These are phyloP conservation scores for Metarhizium brunneum DNA, from an alignment of 2,329 filamentous ascomycete genomes.

Conservation along the genomic window DNA sequence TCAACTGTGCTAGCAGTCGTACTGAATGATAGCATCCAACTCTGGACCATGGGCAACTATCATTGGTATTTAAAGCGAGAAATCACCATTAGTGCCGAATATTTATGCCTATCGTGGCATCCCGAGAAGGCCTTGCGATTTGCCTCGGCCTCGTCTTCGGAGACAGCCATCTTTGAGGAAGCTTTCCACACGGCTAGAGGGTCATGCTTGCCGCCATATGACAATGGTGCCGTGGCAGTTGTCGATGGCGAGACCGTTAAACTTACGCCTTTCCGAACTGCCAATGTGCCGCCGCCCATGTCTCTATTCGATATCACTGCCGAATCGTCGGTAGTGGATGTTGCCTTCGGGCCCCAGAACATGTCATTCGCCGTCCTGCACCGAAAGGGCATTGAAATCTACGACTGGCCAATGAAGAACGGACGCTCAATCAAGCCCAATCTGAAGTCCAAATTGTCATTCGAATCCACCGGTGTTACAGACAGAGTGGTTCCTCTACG, in stretches of 20 bases:
- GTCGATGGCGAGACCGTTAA: conserved; percentile 76
- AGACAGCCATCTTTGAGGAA: conserved; percentile 54
- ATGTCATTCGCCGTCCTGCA: conserved; percentile 65
- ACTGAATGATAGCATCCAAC: conserved; percentile 64
- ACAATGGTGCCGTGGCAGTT: conserved; percentile 72
- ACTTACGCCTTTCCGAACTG: conserved; percentile 72
- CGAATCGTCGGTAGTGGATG: conserved; percentile 58
- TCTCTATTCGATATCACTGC: conserved; percentile 64
- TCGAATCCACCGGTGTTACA: conserved; percentile 18
- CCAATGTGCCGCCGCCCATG: conserved; percentile 91
- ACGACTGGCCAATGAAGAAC: conserved; percentile 56
- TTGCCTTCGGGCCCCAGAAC: conserved; percentile 60
- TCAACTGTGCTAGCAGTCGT: conserved; percentile 84
- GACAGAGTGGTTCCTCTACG: conserved; percentile 20
- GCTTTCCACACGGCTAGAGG: conserved; percentile 60
- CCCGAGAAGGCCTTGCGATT: conserved; percentile 72
- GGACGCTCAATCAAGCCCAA: conserved; percentile 37
- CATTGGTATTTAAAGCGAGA: conserved; percentile 98
- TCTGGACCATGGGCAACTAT: conserved; percentile 97
- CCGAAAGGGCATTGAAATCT: conserved; percentile 55
- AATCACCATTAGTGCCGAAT: conserved; percentile 37
- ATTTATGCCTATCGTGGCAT: conserved; percentile 59
- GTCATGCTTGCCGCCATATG: conserved; percentile 59
- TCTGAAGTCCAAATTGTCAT: conserved; percentile 29
- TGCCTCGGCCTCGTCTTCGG: conserved; percentile 40